A percentile compares a stretch with the other conserved stretches of the same genome.
Evolutionary conservation across 148 eudicot species (phyloP).

Genomic region (Nyssa sinensis): DNA sequence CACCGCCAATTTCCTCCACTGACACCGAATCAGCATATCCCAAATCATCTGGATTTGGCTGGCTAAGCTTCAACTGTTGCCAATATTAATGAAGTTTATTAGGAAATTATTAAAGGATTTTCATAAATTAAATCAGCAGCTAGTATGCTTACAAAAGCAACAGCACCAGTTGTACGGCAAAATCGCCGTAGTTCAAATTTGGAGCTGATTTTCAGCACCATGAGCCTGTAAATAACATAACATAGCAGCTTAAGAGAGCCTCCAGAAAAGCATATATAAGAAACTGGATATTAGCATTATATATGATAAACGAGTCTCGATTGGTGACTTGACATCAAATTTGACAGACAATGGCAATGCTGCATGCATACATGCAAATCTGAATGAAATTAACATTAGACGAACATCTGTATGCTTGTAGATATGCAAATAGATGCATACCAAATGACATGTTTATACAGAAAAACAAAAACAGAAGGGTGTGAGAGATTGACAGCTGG

Average conservation of each 20-base stretch:
- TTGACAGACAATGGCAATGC: background rate
- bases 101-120: background rate
- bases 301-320: background rate
- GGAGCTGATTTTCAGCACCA: conserved; percentile 90
- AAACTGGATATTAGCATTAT: background rate
- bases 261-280: background rate
- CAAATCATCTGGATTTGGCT: conserved; percentile 77
- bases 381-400: background rate
- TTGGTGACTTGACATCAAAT: background rate
- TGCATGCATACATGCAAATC: background rate
- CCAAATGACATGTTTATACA: too few relatives aligned
- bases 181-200: conserved; percentile 90
- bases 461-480: background rate
- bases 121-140: background rate
- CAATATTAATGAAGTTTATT: conserved; percentile 8
- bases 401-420: background rate
- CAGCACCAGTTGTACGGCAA: conserved; percentile 94
- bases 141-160: conserved; percentile 67
- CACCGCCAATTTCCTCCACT: conserved; percentile 91
- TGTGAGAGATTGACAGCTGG: too few relatives aligned
- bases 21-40: conserved; percentile 86
- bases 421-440: background rate
- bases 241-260: conserved; percentile 4
- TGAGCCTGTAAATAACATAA: conserved; percentile 51
- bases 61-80: conserved; percentile 86